Percentiles rank a stretch among this genome's conserved stretches.
These are phyloP conservation scores for Pilaira anomala DNA, from an alignment of 192 early-diverging fungal genomes.

Conservation along the genomic window DNA sequence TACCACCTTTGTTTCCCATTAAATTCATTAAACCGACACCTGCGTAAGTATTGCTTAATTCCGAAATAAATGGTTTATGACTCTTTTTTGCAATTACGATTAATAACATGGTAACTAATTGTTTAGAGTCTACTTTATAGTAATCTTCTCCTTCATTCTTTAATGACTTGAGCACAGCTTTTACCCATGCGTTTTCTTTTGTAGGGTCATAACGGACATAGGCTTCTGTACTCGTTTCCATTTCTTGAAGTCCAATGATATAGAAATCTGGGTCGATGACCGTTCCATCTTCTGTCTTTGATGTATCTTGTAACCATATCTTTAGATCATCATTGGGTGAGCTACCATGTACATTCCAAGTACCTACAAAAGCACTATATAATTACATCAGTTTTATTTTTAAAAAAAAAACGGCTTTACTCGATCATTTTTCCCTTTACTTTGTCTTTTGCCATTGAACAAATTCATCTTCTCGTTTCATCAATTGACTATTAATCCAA, in stretches of 20 bases:
- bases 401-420: neutral
- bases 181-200: slow-evolving; percentile 80
- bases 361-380: slow-evolving; percentile 69
- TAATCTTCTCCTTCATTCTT: slow-evolving; percentile 49
- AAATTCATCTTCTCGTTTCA: slow-evolving; percentile 39
- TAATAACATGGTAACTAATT: slow-evolving; percentile 88
- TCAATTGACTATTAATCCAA: slow-evolving; percentile 32
- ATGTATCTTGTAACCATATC: slow-evolving; percentile 59
- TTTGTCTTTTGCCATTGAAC: slow-evolving; percentile 31
- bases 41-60: slow-evolving; percentile 63
- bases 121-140: slow-evolving; percentile 71
- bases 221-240: slow-evolving; percentile 82
- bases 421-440: slow-evolving; percentile 4
- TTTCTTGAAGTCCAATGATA: slow-evolving; percentile 88
- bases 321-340: slow-evolving; percentile 54
- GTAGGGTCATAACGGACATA: slow-evolving; percentile 76
- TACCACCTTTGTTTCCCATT: slow-evolving; percentile 92
- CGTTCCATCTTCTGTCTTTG: slow-evolving; percentile 37
- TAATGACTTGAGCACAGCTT: slow-evolving; percentile 67
- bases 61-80: slow-evolving; percentile 50
- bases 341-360: slow-evolving; percentile 90
- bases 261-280: slow-evolving; percentile 58
- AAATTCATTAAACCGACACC: slow-evolving; percentile 86
- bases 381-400: neutral
- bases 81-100: slow-evolving; percentile 69